Evolutionary conservation across 805 yeast genomes (phyloP).

Genomic region (Cyberlindnera euphorbiae): DNA sequence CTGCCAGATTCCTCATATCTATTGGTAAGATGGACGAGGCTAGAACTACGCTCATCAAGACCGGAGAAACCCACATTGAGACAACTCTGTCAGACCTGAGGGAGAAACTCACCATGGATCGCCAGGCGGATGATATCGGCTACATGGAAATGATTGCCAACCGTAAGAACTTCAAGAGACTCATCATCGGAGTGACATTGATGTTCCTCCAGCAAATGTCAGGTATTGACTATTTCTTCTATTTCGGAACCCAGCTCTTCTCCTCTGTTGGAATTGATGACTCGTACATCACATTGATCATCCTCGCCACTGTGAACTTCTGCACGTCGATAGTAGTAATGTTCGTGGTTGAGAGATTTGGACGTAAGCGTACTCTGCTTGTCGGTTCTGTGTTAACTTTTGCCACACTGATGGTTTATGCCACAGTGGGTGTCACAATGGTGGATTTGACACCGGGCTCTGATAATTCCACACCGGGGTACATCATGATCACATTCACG

Average conservation of each 20-base stretch:
- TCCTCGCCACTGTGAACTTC: constrained; percentile 50
- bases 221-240: constrained; percentile 66
- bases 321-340: constrained; percentile 45
- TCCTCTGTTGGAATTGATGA: constrained; percentile 47
- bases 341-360: constrained; percentile 45
- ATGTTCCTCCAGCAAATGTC: constrained; percentile 59
- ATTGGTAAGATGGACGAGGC: constrained; percentile 48
- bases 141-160: constrained; percentile 41
- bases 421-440: constrained; percentile 39
- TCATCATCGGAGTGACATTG: constrained; percentile 49
- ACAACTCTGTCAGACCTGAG: constrained; percentile 4
- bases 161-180: constrained; percentile 27
- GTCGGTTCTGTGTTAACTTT: constrained; percentile 44
- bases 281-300: constrained; percentile 50
- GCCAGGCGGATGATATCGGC: constrained; percentile 31
- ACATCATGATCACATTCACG: constrained; percentile 51
- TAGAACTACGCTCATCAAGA: constrained; percentile 42
- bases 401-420: constrained; percentile 48
- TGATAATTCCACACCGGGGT: constrained; percentile 36
- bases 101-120: constrained; percentile 9
- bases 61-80: constrained; percentile 41
- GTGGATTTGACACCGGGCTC: constrained; percentile 28
- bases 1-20: constrained; percentile 56
- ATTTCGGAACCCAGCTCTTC: constrained; percentile 59
- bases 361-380: constrained; percentile 37